Conservation (phyloP, 345 rosid genomes). For the Populus euphratica region DNA sequence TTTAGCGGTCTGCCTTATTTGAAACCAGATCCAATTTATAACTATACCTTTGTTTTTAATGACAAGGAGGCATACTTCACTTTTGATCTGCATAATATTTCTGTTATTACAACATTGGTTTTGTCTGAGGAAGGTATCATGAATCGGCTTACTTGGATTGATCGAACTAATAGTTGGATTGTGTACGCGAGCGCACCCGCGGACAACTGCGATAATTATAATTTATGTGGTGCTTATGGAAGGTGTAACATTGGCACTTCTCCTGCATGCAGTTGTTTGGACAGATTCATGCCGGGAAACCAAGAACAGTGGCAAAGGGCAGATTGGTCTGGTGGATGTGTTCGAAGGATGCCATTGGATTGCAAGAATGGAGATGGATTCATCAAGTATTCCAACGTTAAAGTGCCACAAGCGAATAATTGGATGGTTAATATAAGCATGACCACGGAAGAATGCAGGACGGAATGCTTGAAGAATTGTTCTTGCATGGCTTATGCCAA, state of each 20-base stretch:
- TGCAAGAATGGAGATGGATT: slow-evolving; percentile 8
- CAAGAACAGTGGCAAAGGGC: not conserved
- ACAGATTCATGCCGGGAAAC: not conserved
- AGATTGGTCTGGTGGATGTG: slow-evolving; percentile 8
- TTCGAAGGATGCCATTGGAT: not conserved
- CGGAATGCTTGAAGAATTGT: slow-evolving; percentile 4
- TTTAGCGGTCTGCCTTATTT: slow-evolving; percentile 2
- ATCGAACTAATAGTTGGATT: not conserved
- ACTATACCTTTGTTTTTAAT: not conserved
- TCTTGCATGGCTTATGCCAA: slow-evolving; percentile 4
- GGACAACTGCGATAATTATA: slow-evolving; percentile 3
- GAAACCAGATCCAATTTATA: not conserved
- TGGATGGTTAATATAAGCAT: not conserved
- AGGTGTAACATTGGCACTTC: not conserved
- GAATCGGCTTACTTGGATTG: not conserved
- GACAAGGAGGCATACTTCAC: slow-evolving; percentile 1
- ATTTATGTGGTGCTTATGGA: slow-evolving; percentile 4
- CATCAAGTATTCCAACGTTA: slow-evolving; percentile 1
- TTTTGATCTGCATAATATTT: not conserved
- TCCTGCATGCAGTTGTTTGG: not conserved
- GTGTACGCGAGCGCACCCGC: not conserved
- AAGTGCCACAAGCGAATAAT: not conserved
- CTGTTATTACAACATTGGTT: not conserved
- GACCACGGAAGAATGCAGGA: not conserved
- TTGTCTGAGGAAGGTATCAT: not conserved